These are phyloP conservation scores for Oryza australiensis DNA, from an alignment of 176 grass and related monocot genomes.

Conservation along the genomic window DNA sequence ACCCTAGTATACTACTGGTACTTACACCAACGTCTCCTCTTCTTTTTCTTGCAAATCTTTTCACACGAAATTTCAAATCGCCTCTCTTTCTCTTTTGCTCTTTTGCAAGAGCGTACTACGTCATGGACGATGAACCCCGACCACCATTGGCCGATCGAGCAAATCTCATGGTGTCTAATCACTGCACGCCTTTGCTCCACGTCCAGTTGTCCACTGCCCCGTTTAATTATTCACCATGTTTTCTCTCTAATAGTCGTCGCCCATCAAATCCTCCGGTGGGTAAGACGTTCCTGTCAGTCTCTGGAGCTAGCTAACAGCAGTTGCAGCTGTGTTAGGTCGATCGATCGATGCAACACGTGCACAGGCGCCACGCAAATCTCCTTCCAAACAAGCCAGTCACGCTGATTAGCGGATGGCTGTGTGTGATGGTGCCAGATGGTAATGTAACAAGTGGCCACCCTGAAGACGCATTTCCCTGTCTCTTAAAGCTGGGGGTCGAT, in stretches of 20 bases:
- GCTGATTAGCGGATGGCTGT: not conserved
- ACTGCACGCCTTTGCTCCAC: slow-evolving; percentile 25
- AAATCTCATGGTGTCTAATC: slow-evolving; percentile 15
- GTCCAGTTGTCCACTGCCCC: slow-evolving; percentile 7
- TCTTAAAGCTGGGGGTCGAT: not conserved
- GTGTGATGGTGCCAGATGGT: not conserved
- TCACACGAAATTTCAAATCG: slow-evolving; percentile 31
- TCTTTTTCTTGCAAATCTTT: not conserved
- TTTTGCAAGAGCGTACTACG: not conserved
- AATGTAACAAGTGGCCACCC: not conserved
- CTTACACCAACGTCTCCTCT: not conserved
- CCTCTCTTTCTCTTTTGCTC: not conserved
- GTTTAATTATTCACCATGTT: slow-evolving; percentile 21
- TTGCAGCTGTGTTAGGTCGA: not conserved
- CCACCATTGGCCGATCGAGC: not conserved
- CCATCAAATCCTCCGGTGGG: slow-evolving; percentile 32
- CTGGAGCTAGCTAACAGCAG: not conserved
- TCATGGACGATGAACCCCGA: not conserved
- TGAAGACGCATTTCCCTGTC: not conserved
- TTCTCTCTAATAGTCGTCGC: not conserved
- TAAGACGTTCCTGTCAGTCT: slow-evolving; percentile 28
- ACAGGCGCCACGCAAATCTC: not conserved
- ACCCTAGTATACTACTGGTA: not conserved
- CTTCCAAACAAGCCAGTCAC: not conserved
- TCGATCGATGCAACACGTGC: slow-evolving; percentile 18